phyloP scores from a whole-genome alignment of 192 early-diverging fungal species.

The Diversispora eburnea region DNA sequence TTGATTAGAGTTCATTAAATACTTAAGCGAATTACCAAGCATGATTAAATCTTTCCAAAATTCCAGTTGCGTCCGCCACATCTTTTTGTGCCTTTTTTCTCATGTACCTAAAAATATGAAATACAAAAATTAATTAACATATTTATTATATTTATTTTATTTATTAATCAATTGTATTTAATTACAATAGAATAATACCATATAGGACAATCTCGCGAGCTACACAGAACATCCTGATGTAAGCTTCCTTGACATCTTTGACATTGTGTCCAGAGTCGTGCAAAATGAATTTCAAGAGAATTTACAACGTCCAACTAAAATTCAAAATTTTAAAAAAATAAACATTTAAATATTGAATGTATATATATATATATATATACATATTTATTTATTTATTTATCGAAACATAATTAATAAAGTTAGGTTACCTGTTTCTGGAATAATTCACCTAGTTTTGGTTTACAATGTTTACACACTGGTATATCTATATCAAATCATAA shows the following conservation, averaged over 20 bases:
- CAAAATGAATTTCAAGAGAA: conserved; percentile 70
- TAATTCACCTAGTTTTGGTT: conserved; percentile 63
- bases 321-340: too few relatives aligned
- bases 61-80: conserved; percentile 64
- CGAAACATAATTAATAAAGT: too few relatives aligned
- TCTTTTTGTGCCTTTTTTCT: conserved; percentile 96
- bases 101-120: conserved; percentile 55
- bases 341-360: too few relatives aligned
- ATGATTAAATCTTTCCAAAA: conserved; percentile 74
- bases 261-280: conserved; percentile 95
- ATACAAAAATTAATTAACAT: not conserved
- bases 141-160: not conserved
- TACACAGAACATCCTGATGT: conserved; percentile 94
- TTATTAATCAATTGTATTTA: too few relatives aligned
- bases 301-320: conserved; percentile 56
- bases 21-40: conserved; percentile 41
- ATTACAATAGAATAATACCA: conserved; percentile 57
- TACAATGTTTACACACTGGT: conserved; percentile 82
- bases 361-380: not conserved
- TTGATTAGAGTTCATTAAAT: too few relatives aligned
- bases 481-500: conserved; percentile 37
- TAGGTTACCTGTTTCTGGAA: conserved; percentile 62
- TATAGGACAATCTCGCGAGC: conserved; percentile 94
- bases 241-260: conserved; percentile 93
- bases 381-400: too few relatives aligned